phyloP scores from a whole-genome alignment of 371 early-diverging fungal species.

The Basidiobolus meristosporus region DNA sequence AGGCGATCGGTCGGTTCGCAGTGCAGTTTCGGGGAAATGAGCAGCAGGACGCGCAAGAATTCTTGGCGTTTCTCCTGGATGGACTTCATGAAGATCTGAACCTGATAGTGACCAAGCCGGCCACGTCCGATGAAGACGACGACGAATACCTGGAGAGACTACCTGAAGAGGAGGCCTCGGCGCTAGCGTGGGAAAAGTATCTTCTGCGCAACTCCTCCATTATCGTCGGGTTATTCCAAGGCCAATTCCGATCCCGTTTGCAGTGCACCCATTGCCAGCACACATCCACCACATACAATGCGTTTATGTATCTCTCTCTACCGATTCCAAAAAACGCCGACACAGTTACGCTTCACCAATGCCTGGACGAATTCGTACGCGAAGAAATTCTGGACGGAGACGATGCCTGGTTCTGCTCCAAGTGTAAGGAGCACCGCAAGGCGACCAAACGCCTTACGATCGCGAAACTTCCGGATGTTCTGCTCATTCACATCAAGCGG shows the following conservation, averaged over 20 bases:
- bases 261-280: conserved; percentile 63
- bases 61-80: conserved; percentile 47
- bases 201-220: conserved; percentile 59
- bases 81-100: conserved; percentile 62
- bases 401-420: conserved; percentile 79
- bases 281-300: conserved; percentile 78
- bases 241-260: conserved; percentile 59
- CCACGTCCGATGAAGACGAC: conserved; percentile 12
- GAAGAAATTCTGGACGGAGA: conserved; percentile 73
- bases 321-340: conserved; percentile 55
- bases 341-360: conserved; percentile 36
- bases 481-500: conserved; percentile 82
- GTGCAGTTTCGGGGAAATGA: conserved; percentile 34
- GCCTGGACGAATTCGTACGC: conserved; percentile 67
- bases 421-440: conserved; percentile 51
- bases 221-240: conserved; percentile 84
- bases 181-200: conserved; percentile 65
- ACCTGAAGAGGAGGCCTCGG: conserved; percentile 23
- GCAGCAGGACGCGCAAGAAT: conserved; percentile 71
- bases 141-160: conserved; percentile 17
- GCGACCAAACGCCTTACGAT: conserved; percentile 62
- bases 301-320: conserved; percentile 81
- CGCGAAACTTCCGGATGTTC: conserved; percentile 64
- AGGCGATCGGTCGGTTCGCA: conserved; percentile 35
- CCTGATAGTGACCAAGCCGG: conserved; percentile 3